A percentile compares a stretch with the other conserved stretches of the same genome.
Evolutionary conservation across 2,329 filamentous ascomycete genomes (phyloP).

Genomic region (Penicillium sp.): DNA sequence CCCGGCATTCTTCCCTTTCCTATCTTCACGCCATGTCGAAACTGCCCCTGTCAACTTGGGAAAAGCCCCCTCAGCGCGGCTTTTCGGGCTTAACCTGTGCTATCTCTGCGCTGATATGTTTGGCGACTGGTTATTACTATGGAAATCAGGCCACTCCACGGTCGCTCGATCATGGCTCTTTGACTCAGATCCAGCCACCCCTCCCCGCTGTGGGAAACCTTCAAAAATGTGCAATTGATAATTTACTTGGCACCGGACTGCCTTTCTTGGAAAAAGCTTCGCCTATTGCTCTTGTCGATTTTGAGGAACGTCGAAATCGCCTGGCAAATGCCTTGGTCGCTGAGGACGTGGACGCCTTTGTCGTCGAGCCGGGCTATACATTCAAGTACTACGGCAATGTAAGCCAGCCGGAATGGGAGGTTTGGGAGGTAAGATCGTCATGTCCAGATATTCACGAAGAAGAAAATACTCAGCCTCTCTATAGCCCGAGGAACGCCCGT

Average conservation of each 20-base stretch:
- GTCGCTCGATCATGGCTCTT: neutral
- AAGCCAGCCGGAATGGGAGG: slow-evolving; percentile 64
- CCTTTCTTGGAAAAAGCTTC: slow-evolving; percentile 37
- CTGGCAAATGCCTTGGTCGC: slow-evolving; percentile 57
- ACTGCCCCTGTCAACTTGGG: neutral
- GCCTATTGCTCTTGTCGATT: slow-evolving; percentile 55
- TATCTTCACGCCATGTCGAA: neutral
- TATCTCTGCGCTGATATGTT: neutral
- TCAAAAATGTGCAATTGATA: slow-evolving; percentile 57
- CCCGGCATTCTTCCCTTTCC: neutral
- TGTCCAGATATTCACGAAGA: neutral
- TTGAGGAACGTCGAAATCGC: slow-evolving; percentile 57
- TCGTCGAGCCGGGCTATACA: slow-evolving; percentile 65
- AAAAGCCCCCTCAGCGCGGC: neutral
- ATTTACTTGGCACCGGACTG: slow-evolving; percentile 40
- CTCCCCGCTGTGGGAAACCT: slow-evolving; percentile 19
- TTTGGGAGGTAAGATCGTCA: slow-evolving; percentile 51
- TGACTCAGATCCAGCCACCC: neutral
- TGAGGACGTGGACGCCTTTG: slow-evolving; percentile 59
- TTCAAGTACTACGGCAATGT: slow-evolving; percentile 67
- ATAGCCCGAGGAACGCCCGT: slow-evolving; percentile 63
- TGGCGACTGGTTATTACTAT: neutral
- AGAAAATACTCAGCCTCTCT: neutral
- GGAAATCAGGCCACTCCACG: neutral
- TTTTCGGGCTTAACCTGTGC: neutral